Percentiles rank a stretch among this genome's conserved stretches.
These are phyloP conservation scores for Xylariales sp. DNA, from an alignment of 2,329 filamentous ascomycete genomes.

Conservation along the genomic window DNA sequence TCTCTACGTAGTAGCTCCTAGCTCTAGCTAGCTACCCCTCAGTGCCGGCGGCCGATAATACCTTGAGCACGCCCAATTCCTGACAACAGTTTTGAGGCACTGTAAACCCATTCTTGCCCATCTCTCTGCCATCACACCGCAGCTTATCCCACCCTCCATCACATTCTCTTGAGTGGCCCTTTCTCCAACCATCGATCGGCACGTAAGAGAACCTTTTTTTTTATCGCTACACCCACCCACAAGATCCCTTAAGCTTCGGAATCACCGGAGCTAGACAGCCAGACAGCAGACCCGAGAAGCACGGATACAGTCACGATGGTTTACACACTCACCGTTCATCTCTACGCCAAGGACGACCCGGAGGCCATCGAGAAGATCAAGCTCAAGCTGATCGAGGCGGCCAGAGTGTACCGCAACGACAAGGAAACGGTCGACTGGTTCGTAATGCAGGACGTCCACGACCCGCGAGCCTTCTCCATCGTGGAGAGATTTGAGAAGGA, in stretches of 20 bases:
- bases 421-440: conserved; percentile 69
- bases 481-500: conserved; percentile 71
- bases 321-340: conserved; percentile 65
- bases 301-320: conserved; percentile 44
- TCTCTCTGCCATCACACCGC: too few relatives aligned
- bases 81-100: too few relatives aligned
- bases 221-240: not conserved
- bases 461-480: conserved; percentile 67
- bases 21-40: too few relatives aligned
- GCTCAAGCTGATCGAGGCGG: conserved; percentile 72
- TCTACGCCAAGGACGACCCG: conserved; percentile 64
- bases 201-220: not conserved
- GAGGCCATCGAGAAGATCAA: conserved; percentile 62
- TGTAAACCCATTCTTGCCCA: too few relatives aligned
- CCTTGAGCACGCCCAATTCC: too few relatives aligned
- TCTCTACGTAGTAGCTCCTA: too few relatives aligned
- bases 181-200: not conserved
- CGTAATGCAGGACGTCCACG: conserved; percentile 71
- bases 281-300: not conserved
- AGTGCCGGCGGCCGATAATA: too few relatives aligned
- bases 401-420: conserved; percentile 66
- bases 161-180: not conserved
- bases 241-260: too few relatives aligned
- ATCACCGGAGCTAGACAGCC: too few relatives aligned
- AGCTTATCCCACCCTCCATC: not conserved